Base-by-base conservation (phyloP, 1,284 basidiomycete species). In the Boletellus dicymbophilus region DNA sequence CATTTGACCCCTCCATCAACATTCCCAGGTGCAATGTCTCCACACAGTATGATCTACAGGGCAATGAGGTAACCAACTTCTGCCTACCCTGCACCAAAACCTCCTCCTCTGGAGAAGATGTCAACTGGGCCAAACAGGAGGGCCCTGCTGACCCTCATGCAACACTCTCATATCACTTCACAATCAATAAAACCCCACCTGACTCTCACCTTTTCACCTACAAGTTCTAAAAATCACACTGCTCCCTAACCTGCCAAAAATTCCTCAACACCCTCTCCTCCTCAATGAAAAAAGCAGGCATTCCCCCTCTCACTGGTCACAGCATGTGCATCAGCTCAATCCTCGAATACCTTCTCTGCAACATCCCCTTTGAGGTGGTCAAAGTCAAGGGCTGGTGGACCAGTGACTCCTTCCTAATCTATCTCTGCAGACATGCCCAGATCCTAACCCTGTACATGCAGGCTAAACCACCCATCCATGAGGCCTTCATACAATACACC, bases 241-340 rank as follows among this genome's bases (percentile, higher is more conserved):
- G n/a, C n/a, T n/a, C n/a, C n/a, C 27, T 27, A 12, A 27, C 27
- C 12, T 27, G 27, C 27, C 3, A 3, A 11, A 44, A 36, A 16
- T 44, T 44, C 43, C 23, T 44, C 4, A 28, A 26, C 16, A 18
- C 11, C 1, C 18, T 44, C 1, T n/a, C 13, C 10, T 12, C 8
- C 4, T n/a, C 43, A 11, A 3, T 36, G 6, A 8, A 1, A 18
- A 7, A 10, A 7, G 33, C 42, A 1, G 15, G 15, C 9, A 8
- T 26, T 6, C 10, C 21, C 3, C 31, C 42, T 9, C 16, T 44
- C 7, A 22, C 47, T 9, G 48, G 49, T 0, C 57, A 58, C 22
- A 39, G 57, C 3, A 56, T 58, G 7, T 27, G 44, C 6, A 53
- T 57, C 2, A 51, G 57, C 48, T 57, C 2, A n/a, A n/a, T n/a